Evolutionary conservation across 2,329 filamentous ascomycete genomes (phyloP).

Genomic region (Zasmidium cellare): DNA sequence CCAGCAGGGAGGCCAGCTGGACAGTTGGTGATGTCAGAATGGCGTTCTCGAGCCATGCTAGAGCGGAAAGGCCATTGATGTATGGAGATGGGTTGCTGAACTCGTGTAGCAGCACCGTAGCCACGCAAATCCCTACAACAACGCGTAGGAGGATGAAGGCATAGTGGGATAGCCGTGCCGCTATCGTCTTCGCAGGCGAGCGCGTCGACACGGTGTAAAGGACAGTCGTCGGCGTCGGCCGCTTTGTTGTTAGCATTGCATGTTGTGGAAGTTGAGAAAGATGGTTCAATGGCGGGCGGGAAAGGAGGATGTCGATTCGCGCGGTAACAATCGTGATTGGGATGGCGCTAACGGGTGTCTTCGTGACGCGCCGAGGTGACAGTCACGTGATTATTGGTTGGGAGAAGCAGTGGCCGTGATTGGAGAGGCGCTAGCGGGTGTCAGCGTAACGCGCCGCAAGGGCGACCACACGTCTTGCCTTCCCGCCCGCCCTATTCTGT

Average conservation of each 20-base stretch:
- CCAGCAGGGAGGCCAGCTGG: conserved; percentile 20
- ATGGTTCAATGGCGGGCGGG: neutral
- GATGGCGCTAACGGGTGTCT: too few relatives aligned
- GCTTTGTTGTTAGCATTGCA: conserved; percentile 34
- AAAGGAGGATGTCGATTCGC: neutral
- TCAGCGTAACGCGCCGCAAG: too few relatives aligned
- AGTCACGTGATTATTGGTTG: too few relatives aligned
- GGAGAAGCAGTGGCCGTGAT: too few relatives aligned
- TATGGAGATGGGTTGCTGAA: conserved; percentile 11
- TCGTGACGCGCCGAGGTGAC: too few relatives aligned
- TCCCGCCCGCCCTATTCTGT: too few relatives aligned
- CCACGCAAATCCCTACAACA: conserved; percentile 42
- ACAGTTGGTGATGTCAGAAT: conserved; percentile 9
- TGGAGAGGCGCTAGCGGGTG: too few relatives aligned
- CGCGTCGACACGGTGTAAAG: conserved; percentile 89
- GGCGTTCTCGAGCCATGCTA: neutral
- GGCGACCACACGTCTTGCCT: too few relatives aligned
- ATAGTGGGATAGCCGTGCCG: conserved; percentile 40
- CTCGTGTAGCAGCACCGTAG: conserved; percentile 33
- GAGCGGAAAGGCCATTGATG: neutral
- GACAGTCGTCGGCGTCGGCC: conserved; percentile 75
- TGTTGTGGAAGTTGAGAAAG: neutral
- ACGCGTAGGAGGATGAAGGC: conserved; percentile 48
- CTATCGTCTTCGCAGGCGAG: conserved; percentile 51
- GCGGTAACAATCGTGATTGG: too few relatives aligned